Evolutionary conservation across 768 basidiomycete genomes (phyloP).

Genomic region (Mycena maculata): DNA sequence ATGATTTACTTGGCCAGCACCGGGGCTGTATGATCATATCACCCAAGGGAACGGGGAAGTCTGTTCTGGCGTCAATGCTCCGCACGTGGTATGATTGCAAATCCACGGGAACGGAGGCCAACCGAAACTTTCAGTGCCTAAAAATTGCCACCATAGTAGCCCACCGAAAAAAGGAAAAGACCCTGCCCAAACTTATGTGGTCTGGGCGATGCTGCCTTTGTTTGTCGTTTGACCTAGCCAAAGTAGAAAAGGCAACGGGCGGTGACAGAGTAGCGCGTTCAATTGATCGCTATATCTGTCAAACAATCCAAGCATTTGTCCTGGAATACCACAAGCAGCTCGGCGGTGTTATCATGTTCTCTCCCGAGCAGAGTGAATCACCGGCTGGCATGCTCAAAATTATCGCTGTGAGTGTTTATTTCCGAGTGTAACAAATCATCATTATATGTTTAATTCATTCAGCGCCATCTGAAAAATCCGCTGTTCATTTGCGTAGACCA

Average conservation of each 20-base stretch:
- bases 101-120: no score
- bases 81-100: not conserved
- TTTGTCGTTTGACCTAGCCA: not conserved
- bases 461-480: not conserved
- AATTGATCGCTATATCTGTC: not conserved
- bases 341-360: not conserved
- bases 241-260: not conserved
- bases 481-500: constrained; percentile 14
- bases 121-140: not conserved
- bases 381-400: not conserved
- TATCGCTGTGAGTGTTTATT: not conserved
- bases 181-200: no score
- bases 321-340: not conserved
- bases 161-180: not conserved
- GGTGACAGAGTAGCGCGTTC: not conserved
- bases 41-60: not conserved
- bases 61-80: not conserved
- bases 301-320: not conserved
- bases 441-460: not conserved
- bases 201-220: not conserved
- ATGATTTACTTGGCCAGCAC: not conserved
- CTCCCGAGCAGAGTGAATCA: not conserved
- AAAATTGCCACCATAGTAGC: not conserved
- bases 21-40: not conserved
- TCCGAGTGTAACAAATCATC: not conserved